Evolutionary conservation across 2,329 filamentous ascomycete species (phyloP).

Genomic region (Neurospora sp.): DNA sequence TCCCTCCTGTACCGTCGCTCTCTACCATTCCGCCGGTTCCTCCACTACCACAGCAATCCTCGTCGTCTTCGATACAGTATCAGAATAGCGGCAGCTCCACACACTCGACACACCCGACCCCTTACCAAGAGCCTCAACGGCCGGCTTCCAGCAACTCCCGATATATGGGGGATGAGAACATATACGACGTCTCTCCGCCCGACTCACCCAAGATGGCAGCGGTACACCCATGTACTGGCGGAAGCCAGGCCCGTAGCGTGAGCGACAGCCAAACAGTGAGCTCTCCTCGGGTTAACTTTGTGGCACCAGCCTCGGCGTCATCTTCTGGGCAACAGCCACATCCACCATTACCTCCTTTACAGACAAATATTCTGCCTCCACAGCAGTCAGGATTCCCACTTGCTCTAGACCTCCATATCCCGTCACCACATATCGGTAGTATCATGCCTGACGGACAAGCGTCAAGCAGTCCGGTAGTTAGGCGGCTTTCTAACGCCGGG

Average conservation of each 20-base stretch:
- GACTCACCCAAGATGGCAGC: slow-evolving; percentile 26
- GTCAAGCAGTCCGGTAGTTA: slow-evolving; percentile 3
- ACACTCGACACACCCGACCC: slow-evolving; percentile 1
- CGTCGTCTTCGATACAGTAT: slow-evolving; percentile 18
- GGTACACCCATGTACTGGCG: slow-evolving; percentile 7
- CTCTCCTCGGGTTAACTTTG: slow-evolving; percentile 2
- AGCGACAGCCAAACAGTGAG: slow-evolving; percentile 12
- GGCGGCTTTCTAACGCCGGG: slow-evolving; percentile 25
- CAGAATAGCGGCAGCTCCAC: slow-evolving; percentile 28
- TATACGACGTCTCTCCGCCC: slow-evolving; percentile 40
- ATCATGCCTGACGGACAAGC: slow-evolving; percentile 3
- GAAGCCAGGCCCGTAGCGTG: background rate
- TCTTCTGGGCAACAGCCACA: slow-evolving; percentile 9
- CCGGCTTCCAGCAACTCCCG: slow-evolving; percentile 13
- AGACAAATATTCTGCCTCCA: slow-evolving; percentile 11
- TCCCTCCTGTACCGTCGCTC: background rate
- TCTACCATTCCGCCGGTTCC: slow-evolving; percentile 13
- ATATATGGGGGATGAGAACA: slow-evolving; percentile 25
- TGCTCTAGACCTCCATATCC: slow-evolving; percentile 22
- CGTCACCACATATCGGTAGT: slow-evolving; percentile 17
- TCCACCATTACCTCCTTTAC: slow-evolving; percentile 12
- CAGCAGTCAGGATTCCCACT: slow-evolving; percentile 15
- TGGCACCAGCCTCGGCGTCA: slow-evolving; percentile 7
- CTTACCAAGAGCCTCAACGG: slow-evolving; percentile 3
- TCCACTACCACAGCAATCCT: slow-evolving; percentile 12